A percentile compares a stretch with the other conserved stretches of the same genome.
Evolutionary conservation across 768 basidiomycete genomes (phyloP).

Genomic region (Leccinum variicolor): DNA sequence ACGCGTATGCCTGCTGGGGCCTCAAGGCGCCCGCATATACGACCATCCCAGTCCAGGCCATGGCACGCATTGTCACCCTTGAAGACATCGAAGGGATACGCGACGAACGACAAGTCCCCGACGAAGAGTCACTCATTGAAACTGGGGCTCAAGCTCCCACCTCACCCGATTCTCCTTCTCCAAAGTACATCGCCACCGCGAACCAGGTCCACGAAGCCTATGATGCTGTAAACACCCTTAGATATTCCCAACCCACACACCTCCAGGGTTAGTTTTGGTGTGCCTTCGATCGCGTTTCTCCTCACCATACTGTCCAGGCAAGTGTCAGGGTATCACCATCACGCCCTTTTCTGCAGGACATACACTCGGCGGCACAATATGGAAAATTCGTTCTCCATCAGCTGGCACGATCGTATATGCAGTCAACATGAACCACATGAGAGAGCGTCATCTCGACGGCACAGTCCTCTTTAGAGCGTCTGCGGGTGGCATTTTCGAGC

Average conservation of each 20-base stretch:
- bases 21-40: conserved; percentile 90
- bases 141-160: conserved; percentile 15
- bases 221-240: conserved; percentile 84
- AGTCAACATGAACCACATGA: conserved; percentile 93
- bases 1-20: conserved; percentile 84
- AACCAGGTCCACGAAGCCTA: conserved; percentile 93
- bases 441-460: conserved; percentile 92
- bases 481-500: conserved; percentile 80
- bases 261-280: conserved; percentile 66
- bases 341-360: conserved; percentile 96
- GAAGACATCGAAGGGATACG: conserved; percentile 84
- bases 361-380: conserved; percentile 93
- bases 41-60: conserved; percentile 92
- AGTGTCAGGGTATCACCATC: conserved; percentile 90
- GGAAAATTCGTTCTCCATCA: conserved; percentile 98
- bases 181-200: conserved; percentile 68
- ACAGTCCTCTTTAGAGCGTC: conserved; percentile 79
- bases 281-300: conserved; percentile 1
- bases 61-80: conserved; percentile 86
- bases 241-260: conserved; percentile 95
- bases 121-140: conserved; percentile 22
- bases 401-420: conserved; percentile 95
- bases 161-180: conserved; percentile 11
- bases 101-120: conserved; percentile 64
- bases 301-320: conserved; percentile 45